Percentiles rank a stretch among this genome's conserved stretches.
Conservation (phyloP, 306 rosid genomes). For the Crotalaria pallida region DNA sequence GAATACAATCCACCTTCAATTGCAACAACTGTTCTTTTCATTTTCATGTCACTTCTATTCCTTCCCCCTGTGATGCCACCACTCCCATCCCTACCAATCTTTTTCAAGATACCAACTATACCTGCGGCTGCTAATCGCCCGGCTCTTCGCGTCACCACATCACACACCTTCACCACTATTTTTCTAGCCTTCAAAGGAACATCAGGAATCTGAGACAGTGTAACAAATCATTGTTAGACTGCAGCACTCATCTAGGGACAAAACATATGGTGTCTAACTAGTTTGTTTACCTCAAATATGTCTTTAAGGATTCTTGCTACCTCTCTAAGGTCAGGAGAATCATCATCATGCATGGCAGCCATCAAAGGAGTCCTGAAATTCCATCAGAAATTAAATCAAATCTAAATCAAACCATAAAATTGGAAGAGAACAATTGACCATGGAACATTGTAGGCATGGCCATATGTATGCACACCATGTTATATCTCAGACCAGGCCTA, state of each 20-base stretch:
- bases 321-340: conserved; percentile 63
- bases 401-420: not conserved
- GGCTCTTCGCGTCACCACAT: conserved; percentile 78
- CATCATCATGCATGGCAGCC: conserved; percentile 90
- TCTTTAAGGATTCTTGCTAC: conserved; percentile 61
- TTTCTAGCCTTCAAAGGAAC: conserved; percentile 64
- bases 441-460: not conserved
- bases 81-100: conserved; percentile 85
- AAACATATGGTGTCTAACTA: not conserved
- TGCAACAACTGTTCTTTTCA: conserved; percentile 72
- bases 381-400: conserved; percentile 4
- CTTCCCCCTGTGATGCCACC: conserved; percentile 78
- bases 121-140: conserved; percentile 92
- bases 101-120: conserved; percentile 80
- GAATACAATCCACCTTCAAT: conserved; percentile 80
- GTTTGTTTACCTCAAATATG: conserved; percentile 50
- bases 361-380: conserved; percentile 64
- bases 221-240: not conserved
- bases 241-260: not conserved
- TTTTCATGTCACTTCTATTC: conserved; percentile 50
- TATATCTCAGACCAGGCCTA: not conserved
- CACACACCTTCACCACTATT: conserved; percentile 70
- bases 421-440: not conserved
- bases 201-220: conserved; percentile 53
- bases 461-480: not conserved